These are phyloP conservation scores for Paraleonurus japonicus DNA, from an alignment of 257 asterid genomes.

Conservation along the genomic window DNA sequence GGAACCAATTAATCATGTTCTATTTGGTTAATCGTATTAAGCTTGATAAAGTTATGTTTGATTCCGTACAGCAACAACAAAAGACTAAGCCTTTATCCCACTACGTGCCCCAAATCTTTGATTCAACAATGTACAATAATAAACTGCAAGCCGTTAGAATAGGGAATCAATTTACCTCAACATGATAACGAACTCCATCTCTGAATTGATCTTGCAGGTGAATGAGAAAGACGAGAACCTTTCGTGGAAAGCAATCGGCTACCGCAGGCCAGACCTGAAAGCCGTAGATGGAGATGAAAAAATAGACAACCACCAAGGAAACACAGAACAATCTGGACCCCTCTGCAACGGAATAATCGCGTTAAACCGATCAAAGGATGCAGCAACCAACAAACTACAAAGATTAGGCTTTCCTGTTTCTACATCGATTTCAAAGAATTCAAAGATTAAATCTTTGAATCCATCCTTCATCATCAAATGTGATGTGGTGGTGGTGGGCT, in stretches of 20 bases:
- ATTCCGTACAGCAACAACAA: too few species aligned
- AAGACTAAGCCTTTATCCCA: too few species aligned
- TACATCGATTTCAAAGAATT: neutral
- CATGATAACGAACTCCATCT: neutral
- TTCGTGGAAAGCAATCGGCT: constrained; percentile 86
- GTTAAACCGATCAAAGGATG: constrained; percentile 32
- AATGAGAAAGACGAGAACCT: constrained; percentile 55
- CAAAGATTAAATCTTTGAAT: neutral
- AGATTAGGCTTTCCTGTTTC: constrained; percentile 50
- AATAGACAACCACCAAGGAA: constrained; percentile 20
- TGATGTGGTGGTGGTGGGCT: constrained; percentile 81
- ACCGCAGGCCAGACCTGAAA: constrained; percentile 49
- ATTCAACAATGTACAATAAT: neutral
- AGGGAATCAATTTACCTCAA: neutral
- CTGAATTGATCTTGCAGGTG: constrained; percentile 27
- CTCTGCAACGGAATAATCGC: constrained; percentile 49
- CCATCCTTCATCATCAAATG: constrained; percentile 52
- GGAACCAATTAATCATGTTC: neutral
- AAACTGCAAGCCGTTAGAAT: neutral
- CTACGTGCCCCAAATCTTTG: neutral
- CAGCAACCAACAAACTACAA: constrained; percentile 29
- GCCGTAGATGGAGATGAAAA: constrained; percentile 7
- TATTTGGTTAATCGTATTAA: too few species aligned
- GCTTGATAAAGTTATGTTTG: too few species aligned
- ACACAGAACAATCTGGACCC: constrained; percentile 21